Evolutionary conservation across 2,329 filamentous ascomycete species (phyloP).

Genomic region (Sphaceloma murrayae): DNA sequence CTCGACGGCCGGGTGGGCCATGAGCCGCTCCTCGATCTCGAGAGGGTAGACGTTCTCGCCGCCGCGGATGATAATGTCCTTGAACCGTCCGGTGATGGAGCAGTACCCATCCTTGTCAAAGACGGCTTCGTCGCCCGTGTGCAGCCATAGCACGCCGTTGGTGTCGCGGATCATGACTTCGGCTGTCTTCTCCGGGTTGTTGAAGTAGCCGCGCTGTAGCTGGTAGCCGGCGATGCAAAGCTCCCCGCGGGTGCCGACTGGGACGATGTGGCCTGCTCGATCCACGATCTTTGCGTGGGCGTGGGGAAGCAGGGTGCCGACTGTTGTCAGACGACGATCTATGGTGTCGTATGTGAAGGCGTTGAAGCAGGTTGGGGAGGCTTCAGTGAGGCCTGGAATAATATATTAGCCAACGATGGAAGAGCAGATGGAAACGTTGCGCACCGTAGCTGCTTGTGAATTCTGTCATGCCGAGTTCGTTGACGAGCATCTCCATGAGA

Average conservation of each 20-base stretch:
- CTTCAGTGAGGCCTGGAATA: constrained; percentile 56
- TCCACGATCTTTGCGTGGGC: constrained; percentile 67
- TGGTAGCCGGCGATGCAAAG: constrained; percentile 72
- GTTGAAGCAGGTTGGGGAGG: constrained; percentile 72
- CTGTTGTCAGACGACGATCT: constrained; percentile 56
- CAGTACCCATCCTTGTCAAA: constrained; percentile 38
- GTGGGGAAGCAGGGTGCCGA: constrained; percentile 68
- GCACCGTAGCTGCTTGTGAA: constrained; percentile 44
- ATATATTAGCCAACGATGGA: neutral
- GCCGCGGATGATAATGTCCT: constrained; percentile 36
- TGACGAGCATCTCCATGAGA: constrained; percentile 63
- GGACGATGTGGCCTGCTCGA: constrained; percentile 54
- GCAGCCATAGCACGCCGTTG: constrained; percentile 50
- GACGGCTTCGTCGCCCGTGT: constrained; percentile 51
- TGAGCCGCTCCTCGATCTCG: constrained; percentile 27
- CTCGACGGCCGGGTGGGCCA: constrained; percentile 23
- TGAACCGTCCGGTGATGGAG: constrained; percentile 29
- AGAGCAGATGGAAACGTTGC: neutral
- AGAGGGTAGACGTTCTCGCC: constrained; percentile 54
- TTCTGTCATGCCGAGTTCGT: constrained; percentile 63
- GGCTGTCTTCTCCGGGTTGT: constrained; percentile 64
- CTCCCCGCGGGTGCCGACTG: constrained; percentile 59
- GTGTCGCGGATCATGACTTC: constrained; percentile 61
- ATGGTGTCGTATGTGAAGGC: constrained; percentile 65
- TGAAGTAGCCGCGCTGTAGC: constrained; percentile 53